Base-by-base conservation (phyloP, 331 rosid genomes). In the Malus hybrid region DNA sequence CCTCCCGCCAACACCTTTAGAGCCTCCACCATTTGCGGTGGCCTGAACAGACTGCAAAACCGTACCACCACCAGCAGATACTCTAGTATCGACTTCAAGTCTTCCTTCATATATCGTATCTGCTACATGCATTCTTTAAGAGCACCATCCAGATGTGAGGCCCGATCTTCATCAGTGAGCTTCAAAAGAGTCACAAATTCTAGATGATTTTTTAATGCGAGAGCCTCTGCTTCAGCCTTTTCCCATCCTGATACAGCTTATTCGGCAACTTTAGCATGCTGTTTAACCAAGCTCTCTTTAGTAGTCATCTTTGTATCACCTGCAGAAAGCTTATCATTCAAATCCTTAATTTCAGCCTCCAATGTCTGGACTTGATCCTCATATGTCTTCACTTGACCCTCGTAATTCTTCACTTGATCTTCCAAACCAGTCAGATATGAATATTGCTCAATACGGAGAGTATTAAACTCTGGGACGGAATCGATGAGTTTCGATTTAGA, bases 181-280 rank as follows among this genome's bases (percentile, higher is more conserved):
- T 95, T 92, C 6, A 84, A 75, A 63, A 95, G 93, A 44, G 97
- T 90, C 78, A 88, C 96, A 62, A 96, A 82, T 81, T 95, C 99
- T 6, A 95, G 86, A 83, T 90, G 96, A 75, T 78, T 88, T 83
- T 95, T 95, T 80, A 95, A 83, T 33, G 97, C 92, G 79, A 92
- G 85, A 79, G 99, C 97, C 82, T 95, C 99, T 48, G 99, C 93
- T 89, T 95, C 97, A 44, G 99, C 99, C 85, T 95, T 92, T 78
- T 95, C 99, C 99, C 99, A 95, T 74, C 99, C 99, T 57, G 97
- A 89, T 67, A 95, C 99, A 72, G 99, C 99, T 80, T 95, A 97
- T 85, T 95, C 97, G 34, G 97, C 96, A 57, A 95, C 99, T 84
- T 95, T 95, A 50, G 93, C 92, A 84, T 95, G 99, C 80, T 95